These are phyloP conservation scores for Aspergillus pseudonomiae DNA, from an alignment of 2,329 filamentous ascomycete species.

Conservation along the genomic window DNA sequence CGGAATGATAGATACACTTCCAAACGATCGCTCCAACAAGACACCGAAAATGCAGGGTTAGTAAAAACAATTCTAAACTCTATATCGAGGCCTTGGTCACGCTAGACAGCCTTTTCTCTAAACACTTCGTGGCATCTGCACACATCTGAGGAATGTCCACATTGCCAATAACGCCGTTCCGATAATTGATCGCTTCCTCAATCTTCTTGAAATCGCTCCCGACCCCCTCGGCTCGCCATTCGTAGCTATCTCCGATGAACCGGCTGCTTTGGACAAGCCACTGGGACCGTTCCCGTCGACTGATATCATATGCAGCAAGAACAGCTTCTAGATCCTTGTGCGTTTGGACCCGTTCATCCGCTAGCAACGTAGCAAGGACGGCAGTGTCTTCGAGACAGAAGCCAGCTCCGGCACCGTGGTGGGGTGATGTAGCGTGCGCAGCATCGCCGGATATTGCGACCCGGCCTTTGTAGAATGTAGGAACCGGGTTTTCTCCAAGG, in stretches of 20 bases:
- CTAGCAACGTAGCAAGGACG: constrained; percentile 31
- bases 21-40: neutral
- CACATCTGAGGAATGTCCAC: constrained; percentile 31
- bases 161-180: constrained; percentile 23
- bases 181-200: constrained; percentile 22
- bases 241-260: constrained; percentile 36
- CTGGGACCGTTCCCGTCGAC: constrained; percentile 31
- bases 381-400: constrained; percentile 38
- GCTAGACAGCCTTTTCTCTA: constrained; percentile 19
- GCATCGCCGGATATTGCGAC: constrained; percentile 44
- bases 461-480: constrained; percentile 38
- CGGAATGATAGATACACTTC: neutral
- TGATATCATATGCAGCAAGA: constrained; percentile 31
- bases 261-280: constrained; percentile 41
- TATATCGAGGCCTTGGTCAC: constrained; percentile 13
- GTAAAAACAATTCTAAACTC: neutral
- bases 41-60: neutral
- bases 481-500: constrained; percentile 40
- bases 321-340: constrained; percentile 30
- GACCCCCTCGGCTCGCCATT: constrained; percentile 32
- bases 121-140: constrained; percentile 25
- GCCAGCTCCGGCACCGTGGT: constrained; percentile 44
- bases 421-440: constrained; percentile 46
- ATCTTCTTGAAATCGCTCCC: constrained; percentile 22
- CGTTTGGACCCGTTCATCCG: constrained; percentile 24